These are phyloP conservation scores for Phaffomyces opuntiae DNA, from an alignment of 805 yeast genomes.

Conservation along the genomic window DNA sequence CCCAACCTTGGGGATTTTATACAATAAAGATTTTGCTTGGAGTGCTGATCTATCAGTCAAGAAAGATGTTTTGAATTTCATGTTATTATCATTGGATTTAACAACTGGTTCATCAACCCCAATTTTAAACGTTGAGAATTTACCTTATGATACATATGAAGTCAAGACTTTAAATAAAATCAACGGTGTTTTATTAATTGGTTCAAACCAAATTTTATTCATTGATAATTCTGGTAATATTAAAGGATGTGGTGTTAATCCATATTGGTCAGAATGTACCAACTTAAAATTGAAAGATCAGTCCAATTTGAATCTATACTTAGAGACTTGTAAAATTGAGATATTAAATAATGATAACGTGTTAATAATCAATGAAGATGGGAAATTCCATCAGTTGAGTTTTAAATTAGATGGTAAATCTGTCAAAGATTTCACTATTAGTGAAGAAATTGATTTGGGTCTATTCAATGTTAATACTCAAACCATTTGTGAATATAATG, in stretches of 20 bases:
- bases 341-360: slow-evolving; percentile 27
- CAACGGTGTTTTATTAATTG: slow-evolving; percentile 63
- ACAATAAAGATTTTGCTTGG: slow-evolving; percentile 61
- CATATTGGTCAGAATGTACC: slow-evolving; percentile 37
- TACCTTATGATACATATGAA: slow-evolving; percentile 70
- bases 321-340: slow-evolving; percentile 45
- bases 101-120: slow-evolving; percentile 46
- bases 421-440: slow-evolving; percentile 22
- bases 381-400: slow-evolving; percentile 20
- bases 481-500: slow-evolving; percentile 17
- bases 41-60: slow-evolving; percentile 59
- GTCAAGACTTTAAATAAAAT: slow-evolving; percentile 59
- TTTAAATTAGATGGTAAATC: slow-evolving; percentile 33
- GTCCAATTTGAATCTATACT: slow-evolving; percentile 40
- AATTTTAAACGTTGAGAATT: slow-evolving; percentile 52
- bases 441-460: slow-evolving; percentile 19
- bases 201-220: slow-evolving; percentile 72
- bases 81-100: slow-evolving; percentile 64
- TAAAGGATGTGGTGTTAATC: slow-evolving; percentile 57
- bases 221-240: slow-evolving; percentile 71
- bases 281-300: slow-evolving; percentile 39
- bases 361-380: slow-evolving; percentile 31
- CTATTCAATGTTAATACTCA: slow-evolving; percentile 28
- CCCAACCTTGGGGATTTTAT: slow-evolving; percentile 72
- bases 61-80: slow-evolving; percentile 56